Evolutionary conservation across 148 eudicot species (phyloP).

Genomic region (Polygonum aviculare): DNA sequence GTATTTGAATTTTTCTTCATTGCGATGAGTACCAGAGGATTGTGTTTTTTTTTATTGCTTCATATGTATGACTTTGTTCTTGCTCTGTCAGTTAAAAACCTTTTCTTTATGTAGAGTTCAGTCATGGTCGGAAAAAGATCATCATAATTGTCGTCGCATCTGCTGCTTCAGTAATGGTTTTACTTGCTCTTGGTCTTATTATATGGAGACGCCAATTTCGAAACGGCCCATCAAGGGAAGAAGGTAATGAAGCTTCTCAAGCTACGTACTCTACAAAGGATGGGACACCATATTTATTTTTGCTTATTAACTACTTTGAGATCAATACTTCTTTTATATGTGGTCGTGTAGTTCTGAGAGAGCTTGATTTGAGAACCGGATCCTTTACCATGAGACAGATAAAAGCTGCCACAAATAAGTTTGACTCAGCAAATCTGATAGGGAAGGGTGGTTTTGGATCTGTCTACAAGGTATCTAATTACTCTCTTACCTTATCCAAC

Average conservation of each 20-base stretch:
- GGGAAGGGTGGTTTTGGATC: conserved; percentile 77
- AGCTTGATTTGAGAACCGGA: conserved; percentile 49
- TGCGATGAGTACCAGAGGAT: not conserved
- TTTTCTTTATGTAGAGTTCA: conserved; percentile 21
- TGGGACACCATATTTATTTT: not conserved
- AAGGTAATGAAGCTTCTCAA: conserved; percentile 23
- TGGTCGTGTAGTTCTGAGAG: conserved; percentile 31
- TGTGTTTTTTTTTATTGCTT: not conserved
- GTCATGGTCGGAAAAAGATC: conserved; percentile 26
- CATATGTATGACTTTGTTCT: not conserved
- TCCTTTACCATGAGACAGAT: conserved; percentile 51
- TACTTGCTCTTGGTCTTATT: conserved; percentile 13
- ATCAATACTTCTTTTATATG: not conserved
- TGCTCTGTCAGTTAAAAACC: not conserved
- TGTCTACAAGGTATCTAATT: conserved; percentile 49
- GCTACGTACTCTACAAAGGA: not conserved
- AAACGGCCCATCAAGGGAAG: conserved; percentile 33
- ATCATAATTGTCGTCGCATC: conserved; percentile 16
- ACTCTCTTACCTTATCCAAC: not conserved
- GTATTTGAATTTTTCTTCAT: not conserved
- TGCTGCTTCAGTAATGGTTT: conserved; percentile 17
- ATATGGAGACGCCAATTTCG: conserved; percentile 26
- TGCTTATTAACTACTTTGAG: too few species aligned
- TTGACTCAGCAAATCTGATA: conserved; percentile 38
- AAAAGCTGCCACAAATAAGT: conserved; percentile 60